Percentiles rank a stretch among this genome's conserved stretches.
Evolutionary conservation across 2,329 filamentous ascomycete species (phyloP).

Genomic region (Rugonectria rugulosa): DNA sequence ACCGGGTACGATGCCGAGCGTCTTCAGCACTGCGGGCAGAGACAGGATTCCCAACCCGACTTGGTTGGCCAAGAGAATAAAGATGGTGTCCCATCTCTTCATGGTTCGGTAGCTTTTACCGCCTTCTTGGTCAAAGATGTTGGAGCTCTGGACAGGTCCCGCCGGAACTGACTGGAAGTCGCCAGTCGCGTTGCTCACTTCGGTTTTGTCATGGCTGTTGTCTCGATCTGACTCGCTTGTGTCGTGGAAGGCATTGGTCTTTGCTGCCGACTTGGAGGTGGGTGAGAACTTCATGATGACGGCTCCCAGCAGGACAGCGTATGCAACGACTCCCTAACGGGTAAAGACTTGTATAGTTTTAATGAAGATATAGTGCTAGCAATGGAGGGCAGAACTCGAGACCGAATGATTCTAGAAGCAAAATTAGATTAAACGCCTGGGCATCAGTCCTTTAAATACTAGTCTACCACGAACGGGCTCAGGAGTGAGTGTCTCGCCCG

Average conservation of each 20-base stretch:
- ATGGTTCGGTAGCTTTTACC: slow-evolving; percentile 41
- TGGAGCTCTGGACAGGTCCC: slow-evolving; percentile 6
- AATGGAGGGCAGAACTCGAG: too few relatives aligned
- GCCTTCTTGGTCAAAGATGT: slow-evolving; percentile 38
- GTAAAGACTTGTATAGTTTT: too few relatives aligned
- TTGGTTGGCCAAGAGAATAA: slow-evolving; percentile 41
- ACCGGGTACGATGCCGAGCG: slow-evolving; percentile 71
- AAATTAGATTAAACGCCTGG: too few relatives aligned
- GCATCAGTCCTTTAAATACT: too few relatives aligned
- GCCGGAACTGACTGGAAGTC: neutral
- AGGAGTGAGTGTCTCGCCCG: neutral
- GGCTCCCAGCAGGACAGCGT: too few relatives aligned
- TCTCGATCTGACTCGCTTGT: neutral
- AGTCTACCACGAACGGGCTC: too few relatives aligned
- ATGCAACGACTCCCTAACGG: too few relatives aligned
- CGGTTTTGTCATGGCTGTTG: neutral
- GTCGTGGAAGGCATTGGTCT: neutral
- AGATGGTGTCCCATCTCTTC: slow-evolving; percentile 37
- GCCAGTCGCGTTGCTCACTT: neutral
- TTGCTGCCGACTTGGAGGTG: neutral
- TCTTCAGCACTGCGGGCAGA: slow-evolving; percentile 72
- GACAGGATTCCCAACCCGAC: slow-evolving; percentile 59
- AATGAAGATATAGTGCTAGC: too few relatives aligned
- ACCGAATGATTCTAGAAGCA: too few relatives aligned
- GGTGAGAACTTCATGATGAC: neutral